Percentiles rank a stretch among this genome's conserved stretches.
Conservation (phyloP, 495 filamentous ascomycete genomes). For the Aspergillus mulundensis region DNA sequence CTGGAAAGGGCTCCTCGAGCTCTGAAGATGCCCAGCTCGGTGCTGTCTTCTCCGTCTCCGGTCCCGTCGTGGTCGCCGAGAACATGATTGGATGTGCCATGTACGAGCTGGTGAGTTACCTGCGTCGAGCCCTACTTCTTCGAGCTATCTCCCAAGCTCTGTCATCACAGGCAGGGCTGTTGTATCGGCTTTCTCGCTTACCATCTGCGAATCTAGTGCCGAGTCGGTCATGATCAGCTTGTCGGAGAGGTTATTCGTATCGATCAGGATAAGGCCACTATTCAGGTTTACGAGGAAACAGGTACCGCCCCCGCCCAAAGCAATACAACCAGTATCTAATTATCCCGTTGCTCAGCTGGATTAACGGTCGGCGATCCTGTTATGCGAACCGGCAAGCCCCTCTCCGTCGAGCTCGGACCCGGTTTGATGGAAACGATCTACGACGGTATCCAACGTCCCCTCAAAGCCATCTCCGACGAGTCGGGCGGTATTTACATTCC, state of each 20-base stretch:
- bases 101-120: slow-evolving; percentile 81
- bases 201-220: slow-evolving; percentile 50
- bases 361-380: slow-evolving; percentile 96
- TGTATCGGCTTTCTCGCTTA: background rate
- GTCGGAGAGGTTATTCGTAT: slow-evolving; percentile 98
- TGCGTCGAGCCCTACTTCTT: slow-evolving; percentile 11
- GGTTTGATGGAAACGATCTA: slow-evolving; percentile 99
- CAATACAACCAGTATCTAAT: slow-evolving; percentile 7
- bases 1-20: slow-evolving; percentile 40
- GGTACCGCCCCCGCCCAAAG: slow-evolving; percentile 49
- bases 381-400: slow-evolving; percentile 80
- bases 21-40: slow-evolving; percentile 55
- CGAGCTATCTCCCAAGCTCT: background rate
- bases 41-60: slow-evolving; percentile 50
- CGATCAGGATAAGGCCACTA: slow-evolving; percentile 88
- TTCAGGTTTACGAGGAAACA: slow-evolving; percentile 99
- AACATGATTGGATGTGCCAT: slow-evolving; percentile 99
- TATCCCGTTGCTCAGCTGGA: slow-evolving; percentile 57
- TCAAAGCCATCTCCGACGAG: slow-evolving; percentile 72
- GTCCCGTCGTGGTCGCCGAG: slow-evolving; percentile 94
- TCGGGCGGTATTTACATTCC: slow-evolving; percentile 93
- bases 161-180: background rate
- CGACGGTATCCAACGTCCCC: slow-evolving; percentile 95
- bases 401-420: slow-evolving; percentile 95
- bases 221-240: slow-evolving; percentile 82